Base-by-base conservation (phyloP, 2,329 filamentous ascomycete species). In the Cryphonectria radicalis region DNA sequence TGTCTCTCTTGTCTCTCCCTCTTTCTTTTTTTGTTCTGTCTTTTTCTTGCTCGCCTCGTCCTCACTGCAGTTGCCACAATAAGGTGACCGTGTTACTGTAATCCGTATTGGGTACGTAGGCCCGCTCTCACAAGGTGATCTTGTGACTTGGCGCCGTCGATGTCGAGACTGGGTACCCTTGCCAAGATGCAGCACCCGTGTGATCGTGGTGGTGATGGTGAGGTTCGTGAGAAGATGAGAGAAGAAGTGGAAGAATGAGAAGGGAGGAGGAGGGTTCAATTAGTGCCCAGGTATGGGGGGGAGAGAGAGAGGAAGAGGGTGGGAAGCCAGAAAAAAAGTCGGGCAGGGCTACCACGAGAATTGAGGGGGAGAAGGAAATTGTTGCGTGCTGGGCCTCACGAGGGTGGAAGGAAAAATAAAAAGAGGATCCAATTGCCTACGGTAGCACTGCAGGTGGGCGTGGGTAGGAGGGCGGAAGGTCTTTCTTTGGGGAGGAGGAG, bases 291-390 rank as follows among this genome's bases (percentile, higher is more conserved):
- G 62, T 62, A 62, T 66, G 32, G 63, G 63, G 46, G 42, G 46
- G 53, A 25, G 57, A 53, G 28, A 28, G 28, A 28, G 28, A 28
- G 28, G 32, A n/a, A n/a, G 19, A n/a, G 46, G 19, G 46, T 50
- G 68, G 68, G 63, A 66, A 69, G 50, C 25, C 53, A 57, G 67
- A 28, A 46, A 28, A 69, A 72, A 43, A 70, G 57, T 70, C 53
- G 67, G 67, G 64, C 63, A 70, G 63, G 67, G 53, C 67, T 69
- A 53, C 63, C 57, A 70, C 67, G 67, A 68, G 46, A 62, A 68
- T 63, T 40, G 70, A 59, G 64, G 60, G 60, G 53, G 66, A 68
- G 68, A 63, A 55, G 70, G 68, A 60, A 60, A 57, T 60, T 60
- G 64, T 62, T 63, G 63, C 70, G 70, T 64, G 63, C 53, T 67